Base-by-base conservation (phyloP, 805 yeast species). In the Sporopachydermia lactativora region DNA sequence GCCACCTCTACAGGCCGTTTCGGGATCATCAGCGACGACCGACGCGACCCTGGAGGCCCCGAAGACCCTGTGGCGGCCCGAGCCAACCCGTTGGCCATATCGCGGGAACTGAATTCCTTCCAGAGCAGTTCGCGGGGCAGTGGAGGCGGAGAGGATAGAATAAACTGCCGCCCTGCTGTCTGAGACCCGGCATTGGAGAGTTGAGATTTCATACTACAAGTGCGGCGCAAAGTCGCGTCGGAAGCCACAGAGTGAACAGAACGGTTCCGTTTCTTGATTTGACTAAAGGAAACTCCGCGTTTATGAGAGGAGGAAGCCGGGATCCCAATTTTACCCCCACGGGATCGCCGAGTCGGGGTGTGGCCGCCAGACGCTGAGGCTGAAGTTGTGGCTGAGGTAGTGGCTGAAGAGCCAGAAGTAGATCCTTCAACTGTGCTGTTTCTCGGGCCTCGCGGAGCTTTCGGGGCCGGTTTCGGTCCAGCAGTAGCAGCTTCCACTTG, bases 401-500 rank as follows among this genome's bases (percentile, higher is more conserved):
- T 8, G 31, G 31, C 31, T n/a, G 31, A 24, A 24, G 31, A 24
- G n/a, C 31, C 31, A 8, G 31, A 24, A 24, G 8, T 24, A 8
- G 31, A 24, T 8, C 31, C 31, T n/a, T 8, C 8, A n/a, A n/a
- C 31, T 24, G 31, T n/a, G n/a, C n/a, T 24, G n/a, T n/a, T n/a
- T n/a, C n/a, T n/a, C n/a, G n/a, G n/a, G n/a, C n/a, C n/a, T n/a
- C n/a, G n/a, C 13, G 31, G 31, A 8, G 31, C 31, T n/a, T 8
- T 24, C 8, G 31, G 31, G n/a, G 39, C 40, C 36, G 45, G 17
- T 49, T 4, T 46, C 39, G 2, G 42, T 37, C 42, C 41, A 37
- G 50, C 52, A 4, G 45, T 35, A n/a, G 42, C 44, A 5, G 49
- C 48, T 24, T 46, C 45, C 3, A 38, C 47, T 38, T 62, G 52